Evolutionary conservation across 2,329 filamentous ascomycete genomes (phyloP), one percentile per base, ranked within the genome.

Genomic region (Trichophyton equinum): DNA sequence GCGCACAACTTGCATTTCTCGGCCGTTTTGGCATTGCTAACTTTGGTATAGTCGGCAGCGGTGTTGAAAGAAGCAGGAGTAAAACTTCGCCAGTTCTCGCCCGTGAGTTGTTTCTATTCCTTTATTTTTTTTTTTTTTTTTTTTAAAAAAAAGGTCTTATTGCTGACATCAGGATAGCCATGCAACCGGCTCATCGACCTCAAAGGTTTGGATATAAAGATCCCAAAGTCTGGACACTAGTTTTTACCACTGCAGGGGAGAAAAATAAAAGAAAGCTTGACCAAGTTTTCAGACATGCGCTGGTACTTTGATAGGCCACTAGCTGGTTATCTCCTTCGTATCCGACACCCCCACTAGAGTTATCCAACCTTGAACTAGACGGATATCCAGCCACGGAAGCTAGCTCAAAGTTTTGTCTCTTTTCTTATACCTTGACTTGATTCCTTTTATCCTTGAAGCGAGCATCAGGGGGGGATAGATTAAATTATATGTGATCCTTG

Each of bases 51-150:
- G 72, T 88, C 90, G 42, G 90, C 91, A 7, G 82, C 83, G 58
- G 87, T 99, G 30, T 88, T 99, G 66, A 78, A 83, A 62, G 84
- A 91, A 72, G 91, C 91, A 5, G 92, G 92, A 0, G 88, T 97
- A 18, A 83, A 81, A 63, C 75, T 99, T 68, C 82, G 94, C 67
- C 91, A 97, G 73, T 97, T 96, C 71, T 86, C 85, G 64, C 89
- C 90, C 64, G 88, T 91, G 73, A 77, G 85, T 9, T 11, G 13
- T 81, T 25, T 55, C 47, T 6, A 6, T 30, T 58, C 38, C 60
- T 27, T 64, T 42, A 27, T 42, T 30, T 11, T n/a, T n/a, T n/a
- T n/a, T n/a, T n/a, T n/a, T n/a, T n/a, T n/a, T n/a, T n/a, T n/a
- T n/a, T n/a, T n/a, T n/a, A n/a, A 18, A 18, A 18, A 15, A 60